These are phyloP conservation scores for Yarrowia hollandica DNA, from an alignment of 805 yeast genomes.

Conservation along the genomic window DNA sequence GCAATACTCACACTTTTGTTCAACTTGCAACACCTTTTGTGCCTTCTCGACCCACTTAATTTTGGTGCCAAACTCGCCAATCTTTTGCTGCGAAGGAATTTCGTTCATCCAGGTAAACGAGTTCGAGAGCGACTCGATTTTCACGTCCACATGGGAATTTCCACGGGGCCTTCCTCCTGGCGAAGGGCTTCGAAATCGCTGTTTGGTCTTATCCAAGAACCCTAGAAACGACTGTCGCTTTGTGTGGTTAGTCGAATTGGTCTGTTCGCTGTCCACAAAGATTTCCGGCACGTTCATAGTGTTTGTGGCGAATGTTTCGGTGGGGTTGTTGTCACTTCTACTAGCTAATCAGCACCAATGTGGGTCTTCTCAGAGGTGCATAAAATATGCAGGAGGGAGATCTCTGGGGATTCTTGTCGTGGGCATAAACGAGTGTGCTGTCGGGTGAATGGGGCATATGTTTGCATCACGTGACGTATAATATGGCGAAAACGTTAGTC, in stretches of 20 bases:
- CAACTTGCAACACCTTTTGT: conserved; percentile 10
- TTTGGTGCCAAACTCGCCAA: not conserved
- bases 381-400: conserved; percentile 9
- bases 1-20: conserved; percentile 14
- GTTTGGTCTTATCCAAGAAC: conserved; percentile 12
- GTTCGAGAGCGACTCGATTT: not conserved
- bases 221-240: conserved; percentile 12
- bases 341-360: too few species aligned
- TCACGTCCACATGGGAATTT: conserved; percentile 4
- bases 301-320: not conserved
- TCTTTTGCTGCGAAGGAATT: not conserved
- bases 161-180: not conserved
- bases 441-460: too few species aligned
- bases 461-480: not conserved
- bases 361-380: conserved; percentile 1
- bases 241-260: not conserved
- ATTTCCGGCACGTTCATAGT: conserved; percentile 16
- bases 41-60: conserved; percentile 5
- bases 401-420: not conserved
- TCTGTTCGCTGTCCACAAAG: conserved; percentile 1
- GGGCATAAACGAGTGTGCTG: not conserved
- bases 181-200: conserved; percentile 1
- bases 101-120: not conserved
- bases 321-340: not conserved
- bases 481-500: too few species aligned